Evolutionary conservation across 768 basidiomycete genomes (phyloP), one percentile per base, ranked within the genome.

Genomic region (Antrodiella citrinella): DNA sequence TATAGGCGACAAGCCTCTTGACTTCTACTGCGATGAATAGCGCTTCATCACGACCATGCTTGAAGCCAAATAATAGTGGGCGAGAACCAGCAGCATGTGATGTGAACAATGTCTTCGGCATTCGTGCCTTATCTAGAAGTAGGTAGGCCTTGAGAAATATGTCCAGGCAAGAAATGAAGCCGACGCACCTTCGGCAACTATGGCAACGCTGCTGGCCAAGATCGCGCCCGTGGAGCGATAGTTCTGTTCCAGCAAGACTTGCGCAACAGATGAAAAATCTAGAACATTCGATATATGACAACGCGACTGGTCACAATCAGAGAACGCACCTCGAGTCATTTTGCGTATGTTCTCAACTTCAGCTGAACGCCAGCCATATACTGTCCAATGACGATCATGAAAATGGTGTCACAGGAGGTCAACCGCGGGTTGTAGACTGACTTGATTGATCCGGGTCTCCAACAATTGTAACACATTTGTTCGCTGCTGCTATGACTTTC

Each of bases 371-470:
- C 91, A 94, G 7, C 88, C 89, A 57, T 91, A 91, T 39, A 91
- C 80, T 83, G 50, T 42, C 23, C 26, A 26, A 22, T 42, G 22
- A 44, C 54, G 18, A 54, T 45, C 38, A 22, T 21, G 24, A 11
- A 11, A 44, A n/a, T 55, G 47, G 10, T 50, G 20, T 22, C 26
- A 40, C 1, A 20, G 24, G 11, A 12, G n/a, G 15, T 15, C 13
- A 48, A 24, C 42, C n/a, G n/a, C n/a, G n/a, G n/a, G n/a, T n/a
- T n/a, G n/a, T 7, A 9, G 11, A 48, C 72, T 22, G 56, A 83
- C 84, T 92, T 0, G 88, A 90, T 62, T 94, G 91, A 63, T 94
- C 91, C 0, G 91, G 91, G 67, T 94, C 91, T 0, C 91, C 91
- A 2, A 94, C 90, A 38, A 93, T 77, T 3, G 84, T 90, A 22